Conservation (phyloP, 345 rosid species). For the Linum trigynum region DNA sequence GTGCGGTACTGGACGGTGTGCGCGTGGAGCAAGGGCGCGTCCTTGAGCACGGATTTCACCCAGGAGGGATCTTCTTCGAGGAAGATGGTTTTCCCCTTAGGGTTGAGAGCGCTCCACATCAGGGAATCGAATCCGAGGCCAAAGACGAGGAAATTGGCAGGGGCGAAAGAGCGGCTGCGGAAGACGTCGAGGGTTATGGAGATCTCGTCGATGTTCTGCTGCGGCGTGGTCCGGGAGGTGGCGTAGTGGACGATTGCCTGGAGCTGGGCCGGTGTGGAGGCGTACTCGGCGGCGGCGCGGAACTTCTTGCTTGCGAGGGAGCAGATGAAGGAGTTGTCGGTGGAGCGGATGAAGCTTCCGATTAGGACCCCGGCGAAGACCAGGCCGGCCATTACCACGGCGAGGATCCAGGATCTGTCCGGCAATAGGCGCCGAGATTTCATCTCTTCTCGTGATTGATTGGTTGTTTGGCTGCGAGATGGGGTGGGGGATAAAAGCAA, state of each 20-base stretch:
- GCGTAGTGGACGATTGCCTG: slow-evolving; percentile 52
- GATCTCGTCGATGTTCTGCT: slow-evolving; percentile 33
- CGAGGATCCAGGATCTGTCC: slow-evolving; percentile 31
- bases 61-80: slow-evolving; percentile 66
- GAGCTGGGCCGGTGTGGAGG: slow-evolving; percentile 33
- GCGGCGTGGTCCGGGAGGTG: slow-evolving; percentile 34
- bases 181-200: slow-evolving; percentile 34
- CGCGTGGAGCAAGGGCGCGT: slow-evolving; percentile 40
- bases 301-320: slow-evolving; percentile 26
- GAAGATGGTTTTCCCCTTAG: slow-evolving; percentile 60
- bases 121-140: slow-evolving; percentile 70
- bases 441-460: neutral
- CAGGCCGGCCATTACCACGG: slow-evolving; percentile 30
- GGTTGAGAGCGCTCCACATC: slow-evolving; percentile 71
- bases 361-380: slow-evolving; percentile 38
- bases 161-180: slow-evolving; percentile 15
- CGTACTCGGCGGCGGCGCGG: slow-evolving; percentile 3
- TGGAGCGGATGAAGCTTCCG: slow-evolving; percentile 28
- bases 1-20: slow-evolving; percentile 63
- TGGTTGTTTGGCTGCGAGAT: too few species aligned
- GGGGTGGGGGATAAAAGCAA: too few species aligned
- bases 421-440: slow-evolving; percentile 13
- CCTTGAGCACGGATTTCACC: slow-evolving; percentile 40
- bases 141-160: slow-evolving; percentile 53
- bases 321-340: slow-evolving; percentile 33